Percentiles rank a stretch among this genome's conserved stretches.
Conservation (phyloP, 2,329 filamentous ascomycete species). For the Penicillium polonicum region DNA sequence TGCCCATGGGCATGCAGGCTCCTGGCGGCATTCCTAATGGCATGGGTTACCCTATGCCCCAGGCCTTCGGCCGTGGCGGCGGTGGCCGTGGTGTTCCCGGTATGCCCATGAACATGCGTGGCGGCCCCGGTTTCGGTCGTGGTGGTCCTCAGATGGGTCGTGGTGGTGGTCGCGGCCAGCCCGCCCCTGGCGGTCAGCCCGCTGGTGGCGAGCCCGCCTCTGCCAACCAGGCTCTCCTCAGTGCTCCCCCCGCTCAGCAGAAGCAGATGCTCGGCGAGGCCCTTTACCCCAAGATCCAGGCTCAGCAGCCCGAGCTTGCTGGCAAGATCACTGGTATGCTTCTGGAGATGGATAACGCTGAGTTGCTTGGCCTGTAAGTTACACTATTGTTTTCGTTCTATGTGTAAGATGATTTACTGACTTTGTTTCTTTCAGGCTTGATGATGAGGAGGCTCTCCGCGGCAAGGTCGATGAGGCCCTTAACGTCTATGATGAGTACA, state of each 20-base stretch:
- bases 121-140: conserved; percentile 47
- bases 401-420: conserved; percentile 17
- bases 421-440: conserved; percentile 60
- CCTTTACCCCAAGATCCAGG: conserved; percentile 97
- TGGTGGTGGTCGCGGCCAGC: conserved; percentile 45
- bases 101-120: conserved; percentile 66
- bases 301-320: conserved; percentile 89
- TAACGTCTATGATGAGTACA: conserved; percentile 96
- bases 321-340: conserved; percentile 99
- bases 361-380: conserved; percentile 93
- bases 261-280: conserved; percentile 98
- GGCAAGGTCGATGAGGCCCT: conserved; percentile 97
- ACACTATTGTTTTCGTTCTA: not conserved
- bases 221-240: conserved; percentile 50
- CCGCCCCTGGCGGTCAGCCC: conserved; percentile 36
- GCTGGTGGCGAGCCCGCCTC: conserved; percentile 41
- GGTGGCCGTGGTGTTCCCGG: conserved; percentile 67
- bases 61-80: conserved; percentile 66
- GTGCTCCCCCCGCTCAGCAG: conserved; percentile 70
- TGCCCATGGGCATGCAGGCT: conserved; percentile 57
- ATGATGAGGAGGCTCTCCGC: conserved; percentile 83
- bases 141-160: conserved; percentile 46
- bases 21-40: conserved; percentile 74
- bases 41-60: conserved; percentile 79
- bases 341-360: conserved; percentile 96